Percentiles rank a stretch among this genome's conserved stretches.
Evolutionary conservation across 371 early-diverging fungal species (phyloP).

Genomic region (Polyrhizophydium stewartii): DNA sequence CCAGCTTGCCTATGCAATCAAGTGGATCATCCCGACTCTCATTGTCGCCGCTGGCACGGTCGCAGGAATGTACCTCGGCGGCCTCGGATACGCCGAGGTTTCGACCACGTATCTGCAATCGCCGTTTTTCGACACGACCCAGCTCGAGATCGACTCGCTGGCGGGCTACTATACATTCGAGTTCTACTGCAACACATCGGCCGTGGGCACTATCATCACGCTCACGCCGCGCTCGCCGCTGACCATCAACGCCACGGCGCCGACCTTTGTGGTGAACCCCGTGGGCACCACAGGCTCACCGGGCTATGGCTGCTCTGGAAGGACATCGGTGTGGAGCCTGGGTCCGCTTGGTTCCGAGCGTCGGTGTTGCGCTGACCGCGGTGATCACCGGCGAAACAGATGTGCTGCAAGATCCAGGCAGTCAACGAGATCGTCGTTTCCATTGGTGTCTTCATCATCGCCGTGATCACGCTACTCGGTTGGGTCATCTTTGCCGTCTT

Average conservation of each 20-base stretch:
- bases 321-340: no score
- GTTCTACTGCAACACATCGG: slow-evolving; percentile 11
- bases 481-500: slow-evolving; percentile 53
- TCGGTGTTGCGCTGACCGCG: not conserved
- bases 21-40: slow-evolving; percentile 45
- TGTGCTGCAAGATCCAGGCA: not conserved
- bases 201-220: slow-evolving; percentile 3
- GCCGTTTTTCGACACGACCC: slow-evolving; percentile 13
- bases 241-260: slow-evolving; percentile 13
- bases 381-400: not conserved
- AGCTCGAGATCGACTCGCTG: slow-evolving; percentile 1
- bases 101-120: slow-evolving; percentile 16
- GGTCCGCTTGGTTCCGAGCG: not conserved
- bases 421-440: slow-evolving; percentile 32
- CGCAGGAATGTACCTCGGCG: slow-evolving; percentile 35
- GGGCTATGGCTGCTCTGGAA: slow-evolving; percentile 2
- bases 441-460: slow-evolving; percentile 46
- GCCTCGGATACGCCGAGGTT: slow-evolving; percentile 40
- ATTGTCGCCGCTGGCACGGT: slow-evolving; percentile 33
- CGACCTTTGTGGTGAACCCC: not conserved
- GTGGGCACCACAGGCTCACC: slow-evolving; percentile 1
- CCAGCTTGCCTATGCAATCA: slow-evolving; percentile 46
- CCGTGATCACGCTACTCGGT: slow-evolving; percentile 41
- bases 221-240: slow-evolving; percentile 4
- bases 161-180: slow-evolving; percentile 11